A percentile compares a stretch with the other conserved stretches of the same genome.
Conservation (phyloP, 306 rosid genomes). For the Glycine latifolia region DNA sequence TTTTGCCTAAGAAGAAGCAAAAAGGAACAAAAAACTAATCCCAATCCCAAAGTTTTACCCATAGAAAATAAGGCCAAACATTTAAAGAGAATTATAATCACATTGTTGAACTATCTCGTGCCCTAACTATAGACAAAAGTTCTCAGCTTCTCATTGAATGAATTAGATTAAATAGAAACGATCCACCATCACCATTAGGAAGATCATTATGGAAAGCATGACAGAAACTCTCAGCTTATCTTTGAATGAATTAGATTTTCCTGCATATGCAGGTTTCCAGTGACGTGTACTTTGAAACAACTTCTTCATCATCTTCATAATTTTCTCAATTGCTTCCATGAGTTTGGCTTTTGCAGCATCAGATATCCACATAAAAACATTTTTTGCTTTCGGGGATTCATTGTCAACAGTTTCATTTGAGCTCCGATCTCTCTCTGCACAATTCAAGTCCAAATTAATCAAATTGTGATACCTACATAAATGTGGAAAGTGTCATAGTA, state of each 20-base stretch:
- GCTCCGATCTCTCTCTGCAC: neutral
- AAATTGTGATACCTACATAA: neutral
- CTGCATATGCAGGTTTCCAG: neutral
- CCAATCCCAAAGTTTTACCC: neutral
- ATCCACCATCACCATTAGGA: conserved; percentile 71
- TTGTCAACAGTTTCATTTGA: neutral
- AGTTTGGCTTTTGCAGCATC: conserved; percentile 50
- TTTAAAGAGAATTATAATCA: conserved; percentile 32
- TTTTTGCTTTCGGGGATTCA: neutral
- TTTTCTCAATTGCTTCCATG: conserved; percentile 59
- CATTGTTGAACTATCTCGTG: conserved; percentile 58
- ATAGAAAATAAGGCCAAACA: neutral
- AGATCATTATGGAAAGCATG: conserved; percentile 74
- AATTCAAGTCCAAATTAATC: conserved; percentile 2
- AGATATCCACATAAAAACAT: conserved; percentile 49
- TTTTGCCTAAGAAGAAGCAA: neutral
- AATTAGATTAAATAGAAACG: conserved; percentile 41
- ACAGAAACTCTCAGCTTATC: conserved; percentile 68
- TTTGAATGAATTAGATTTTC: conserved; percentile 39
- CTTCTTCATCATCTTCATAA: conserved; percentile 53
- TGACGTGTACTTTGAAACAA: conserved; percentile 44
- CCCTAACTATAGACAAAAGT: conserved; percentile 28
- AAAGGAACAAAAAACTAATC: neutral
- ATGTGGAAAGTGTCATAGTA: neutral
- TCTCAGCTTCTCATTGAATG: neutral